Percentiles rank a stretch among this genome's conserved stretches.
Conservation (phyloP, 2,329 filamentous ascomycete genomes). For the Aureobasidium mangrovei region DNA sequence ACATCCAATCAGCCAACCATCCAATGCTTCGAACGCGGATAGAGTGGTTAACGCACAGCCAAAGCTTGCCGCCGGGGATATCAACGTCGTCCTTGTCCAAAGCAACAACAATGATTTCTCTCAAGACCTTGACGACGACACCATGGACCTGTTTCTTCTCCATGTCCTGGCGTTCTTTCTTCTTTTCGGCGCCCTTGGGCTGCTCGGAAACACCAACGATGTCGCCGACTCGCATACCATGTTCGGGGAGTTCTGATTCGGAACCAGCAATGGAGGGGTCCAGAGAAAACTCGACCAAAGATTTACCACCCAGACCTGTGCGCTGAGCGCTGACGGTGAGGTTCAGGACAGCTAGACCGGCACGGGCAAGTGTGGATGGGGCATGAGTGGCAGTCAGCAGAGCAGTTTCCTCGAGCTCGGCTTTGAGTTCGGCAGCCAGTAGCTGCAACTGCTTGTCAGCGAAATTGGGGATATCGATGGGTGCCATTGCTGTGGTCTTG, state of each 20-base stretch:
- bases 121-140: constrained; percentile 58
- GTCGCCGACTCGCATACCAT: constrained; percentile 68
- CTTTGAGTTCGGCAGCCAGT: constrained; percentile 60
- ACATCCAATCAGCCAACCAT: constrained; percentile 27
- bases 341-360: constrained; percentile 71
- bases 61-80: constrained; percentile 47
- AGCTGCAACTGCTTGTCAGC: constrained; percentile 62
- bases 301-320: constrained; percentile 86
- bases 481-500: constrained; percentile 8
- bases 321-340: constrained; percentile 65
- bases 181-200: constrained; percentile 60
- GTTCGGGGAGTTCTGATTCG: constrained; percentile 51
- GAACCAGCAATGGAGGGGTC: constrained; percentile 58
- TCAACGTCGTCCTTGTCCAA: constrained; percentile 56
- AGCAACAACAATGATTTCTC: constrained; percentile 54
- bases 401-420: constrained; percentile 63
- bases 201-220: constrained; percentile 70
- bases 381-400: constrained; percentile 58
- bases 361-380: constrained; percentile 61
- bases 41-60: constrained; percentile 46
- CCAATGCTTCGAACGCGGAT: neutral
- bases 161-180: constrained; percentile 61
- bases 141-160: constrained; percentile 60
- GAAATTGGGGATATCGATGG: constrained; percentile 55
- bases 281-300: constrained; percentile 68